Conservation (phyloP, 139 green algal genomes). For the Haematococcus sp. region DNA sequence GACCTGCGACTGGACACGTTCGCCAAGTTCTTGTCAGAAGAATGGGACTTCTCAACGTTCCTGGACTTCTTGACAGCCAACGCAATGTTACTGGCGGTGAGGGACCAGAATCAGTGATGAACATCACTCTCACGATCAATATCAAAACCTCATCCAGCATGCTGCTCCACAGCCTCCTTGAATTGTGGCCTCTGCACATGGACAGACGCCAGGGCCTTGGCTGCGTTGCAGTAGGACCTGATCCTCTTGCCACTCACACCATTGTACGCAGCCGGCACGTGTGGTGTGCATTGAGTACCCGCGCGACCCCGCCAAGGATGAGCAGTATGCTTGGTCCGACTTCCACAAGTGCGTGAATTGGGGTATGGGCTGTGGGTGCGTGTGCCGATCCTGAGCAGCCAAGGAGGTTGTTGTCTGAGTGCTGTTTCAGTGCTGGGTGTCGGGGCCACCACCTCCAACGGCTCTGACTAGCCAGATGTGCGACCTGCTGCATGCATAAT, state of each 20-base stretch:
- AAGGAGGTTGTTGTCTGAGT: too few relatives aligned
- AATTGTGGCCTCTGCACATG: too few relatives aligned
- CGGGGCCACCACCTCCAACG: too few relatives aligned
- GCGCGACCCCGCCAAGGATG: constrained; percentile 30
- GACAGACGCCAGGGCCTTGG: too few relatives aligned
- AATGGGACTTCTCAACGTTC: constrained; percentile 50
- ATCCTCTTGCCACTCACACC: too few relatives aligned
- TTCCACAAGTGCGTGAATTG: constrained; percentile 29
- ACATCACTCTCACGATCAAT: too few relatives aligned
- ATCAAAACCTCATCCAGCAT: too few relatives aligned
- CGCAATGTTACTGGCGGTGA: constrained; percentile 34
- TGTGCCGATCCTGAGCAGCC: too few relatives aligned
- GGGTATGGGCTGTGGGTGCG: not conserved
- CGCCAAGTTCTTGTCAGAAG: constrained; percentile 46
- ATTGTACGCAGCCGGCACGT: constrained; percentile 28
- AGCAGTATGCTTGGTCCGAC: constrained; percentile 41
- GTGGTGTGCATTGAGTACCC: constrained; percentile 53
- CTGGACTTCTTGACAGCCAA: constrained; percentile 40
- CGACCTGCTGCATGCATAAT: not conserved
- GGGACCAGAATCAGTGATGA: not conserved
- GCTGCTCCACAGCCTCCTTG: too few relatives aligned
- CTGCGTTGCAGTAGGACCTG: too few relatives aligned
- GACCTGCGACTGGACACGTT: constrained; percentile 46
- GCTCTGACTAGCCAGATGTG: too few relatives aligned
- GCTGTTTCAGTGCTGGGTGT: too few relatives aligned